These are phyloP conservation scores for Akanthomyces muscarius DNA, from an alignment of 2,329 filamentous ascomycete genomes.

Conservation along the genomic window DNA sequence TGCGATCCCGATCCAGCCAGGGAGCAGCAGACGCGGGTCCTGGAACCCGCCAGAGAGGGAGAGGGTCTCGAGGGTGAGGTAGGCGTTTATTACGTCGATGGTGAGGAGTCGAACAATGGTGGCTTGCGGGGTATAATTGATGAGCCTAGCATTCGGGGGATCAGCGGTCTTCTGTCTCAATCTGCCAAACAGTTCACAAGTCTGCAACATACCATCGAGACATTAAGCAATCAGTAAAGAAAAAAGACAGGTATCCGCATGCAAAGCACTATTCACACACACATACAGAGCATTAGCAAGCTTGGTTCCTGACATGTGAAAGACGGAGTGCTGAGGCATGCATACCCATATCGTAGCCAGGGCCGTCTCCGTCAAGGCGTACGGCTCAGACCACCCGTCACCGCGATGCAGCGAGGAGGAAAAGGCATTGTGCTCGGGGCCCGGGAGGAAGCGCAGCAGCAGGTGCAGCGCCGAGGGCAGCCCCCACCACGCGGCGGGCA, in stretches of 20 bases:
- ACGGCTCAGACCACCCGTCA: constrained; percentile 23
- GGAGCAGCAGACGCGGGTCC: constrained; percentile 66
- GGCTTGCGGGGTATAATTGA: constrained; percentile 78
- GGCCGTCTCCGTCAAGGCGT: constrained; percentile 60
- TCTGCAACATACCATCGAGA: constrained; percentile 61
- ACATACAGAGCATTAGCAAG: constrained; percentile 9
- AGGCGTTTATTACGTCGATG: constrained; percentile 70
- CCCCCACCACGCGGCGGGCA: constrained; percentile 69
- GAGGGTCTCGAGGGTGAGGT: constrained; percentile 68
- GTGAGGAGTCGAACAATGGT: constrained; percentile 76
- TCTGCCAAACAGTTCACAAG: neutral
- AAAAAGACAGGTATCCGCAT: constrained; percentile 74
- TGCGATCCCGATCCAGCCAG: constrained; percentile 74
- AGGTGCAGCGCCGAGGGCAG: constrained; percentile 65
- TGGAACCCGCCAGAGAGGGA: constrained; percentile 66
- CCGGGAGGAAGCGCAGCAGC: constrained; percentile 56
- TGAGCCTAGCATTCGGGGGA: constrained; percentile 52
- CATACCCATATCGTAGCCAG: constrained; percentile 72
- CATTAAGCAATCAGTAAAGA: constrained; percentile 83
- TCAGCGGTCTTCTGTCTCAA: neutral
- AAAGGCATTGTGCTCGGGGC: constrained; percentile 26
- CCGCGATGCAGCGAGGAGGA: constrained; percentile 21
- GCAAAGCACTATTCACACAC: constrained; percentile 58
- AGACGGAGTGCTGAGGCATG: neutral
- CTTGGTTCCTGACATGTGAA: neutral